Conservation (phyloP, 1,139 yeast genomes). For the Pichia terricola region DNA sequence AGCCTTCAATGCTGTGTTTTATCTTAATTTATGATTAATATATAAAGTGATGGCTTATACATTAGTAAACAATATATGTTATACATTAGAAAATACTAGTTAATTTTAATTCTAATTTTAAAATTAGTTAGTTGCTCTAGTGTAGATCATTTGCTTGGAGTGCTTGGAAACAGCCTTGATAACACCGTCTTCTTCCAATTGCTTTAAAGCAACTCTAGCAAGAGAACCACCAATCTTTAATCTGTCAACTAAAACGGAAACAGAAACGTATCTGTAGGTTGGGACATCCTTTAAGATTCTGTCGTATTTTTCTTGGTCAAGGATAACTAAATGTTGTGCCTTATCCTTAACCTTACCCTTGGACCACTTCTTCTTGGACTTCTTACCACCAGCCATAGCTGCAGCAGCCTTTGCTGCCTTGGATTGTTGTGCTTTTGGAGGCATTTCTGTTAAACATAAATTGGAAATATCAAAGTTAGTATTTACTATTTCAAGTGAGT, state of each 20-base stretch:
- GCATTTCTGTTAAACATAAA: conserved; percentile 44
- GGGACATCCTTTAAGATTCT: conserved; percentile 99
- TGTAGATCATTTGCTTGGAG: conserved; percentile 96
- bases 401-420: conserved; percentile 99
- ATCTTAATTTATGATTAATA: too few relatives aligned
- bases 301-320: conserved; percentile 98
- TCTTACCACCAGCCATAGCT: conserved; percentile 99
- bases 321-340: conserved; percentile 97
- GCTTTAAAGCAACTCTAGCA: conserved; percentile 97
- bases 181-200: conserved; percentile 91
- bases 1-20: too few relatives aligned
- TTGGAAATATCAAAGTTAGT: neutral
- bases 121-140: conserved; percentile 58
- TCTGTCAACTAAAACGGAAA: conserved; percentile 97
- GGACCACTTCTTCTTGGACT: conserved; percentile 99
- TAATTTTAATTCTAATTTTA: too few relatives aligned
- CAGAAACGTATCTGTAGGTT: conserved; percentile 96
- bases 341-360: conserved; percentile 99
- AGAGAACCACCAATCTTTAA: conserved; percentile 98
- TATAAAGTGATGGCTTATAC: too few relatives aligned
- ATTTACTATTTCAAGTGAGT: neutral
- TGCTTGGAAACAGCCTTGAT: conserved; percentile 92
- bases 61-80: too few relatives aligned
- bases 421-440: conserved; percentile 98
- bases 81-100: too few relatives aligned